These are phyloP conservation scores for Eryngium alpinum DNA, from an alignment of 140 eudicot species.

Conservation along the genomic window DNA sequence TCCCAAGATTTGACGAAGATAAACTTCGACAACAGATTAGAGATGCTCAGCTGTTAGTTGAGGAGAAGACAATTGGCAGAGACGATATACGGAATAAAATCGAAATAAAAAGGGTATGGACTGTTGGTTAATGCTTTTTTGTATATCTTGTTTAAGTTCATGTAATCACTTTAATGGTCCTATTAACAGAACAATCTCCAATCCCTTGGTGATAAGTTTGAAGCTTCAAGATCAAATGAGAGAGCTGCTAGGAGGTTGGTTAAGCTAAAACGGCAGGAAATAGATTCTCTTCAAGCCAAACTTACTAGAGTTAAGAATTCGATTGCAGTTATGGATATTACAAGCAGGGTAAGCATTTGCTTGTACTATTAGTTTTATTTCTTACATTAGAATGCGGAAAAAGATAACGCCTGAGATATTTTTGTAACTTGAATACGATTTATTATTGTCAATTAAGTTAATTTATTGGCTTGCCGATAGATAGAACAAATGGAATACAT, in stretches of 20 bases:
- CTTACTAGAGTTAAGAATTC: constrained; percentile 70
- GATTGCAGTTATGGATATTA: constrained; percentile 59
- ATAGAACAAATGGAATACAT: constrained; percentile 53
- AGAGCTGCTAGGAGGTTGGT: constrained; percentile 47
- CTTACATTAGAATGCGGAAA: neutral
- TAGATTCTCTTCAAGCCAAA: constrained; percentile 47
- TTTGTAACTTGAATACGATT: neutral
- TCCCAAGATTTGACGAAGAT: constrained; percentile 76
- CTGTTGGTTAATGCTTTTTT: constrained; percentile 5
- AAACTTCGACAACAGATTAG: constrained; percentile 47
- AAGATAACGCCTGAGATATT: neutral
- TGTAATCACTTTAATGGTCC: constrained; percentile 20
- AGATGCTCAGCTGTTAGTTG: constrained; percentile 50
- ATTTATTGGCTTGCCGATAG: constrained; percentile 32
- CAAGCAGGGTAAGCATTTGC: constrained; percentile 44
- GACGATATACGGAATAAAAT: constrained; percentile 48
- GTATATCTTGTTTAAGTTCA: neutral
- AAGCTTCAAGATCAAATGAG: constrained; percentile 54
- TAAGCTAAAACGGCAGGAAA: constrained; percentile 58
- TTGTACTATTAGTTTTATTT: neutral
- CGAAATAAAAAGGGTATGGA: constrained; percentile 44
- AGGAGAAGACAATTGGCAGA: constrained; percentile 59
- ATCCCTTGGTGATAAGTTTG: constrained; percentile 28
- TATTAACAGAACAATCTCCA: constrained; percentile 44
- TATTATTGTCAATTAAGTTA: neutral